Evolutionary conservation across 306 rosid genomes (phyloP).

Genomic region (Sicyos baderoa): DNA sequence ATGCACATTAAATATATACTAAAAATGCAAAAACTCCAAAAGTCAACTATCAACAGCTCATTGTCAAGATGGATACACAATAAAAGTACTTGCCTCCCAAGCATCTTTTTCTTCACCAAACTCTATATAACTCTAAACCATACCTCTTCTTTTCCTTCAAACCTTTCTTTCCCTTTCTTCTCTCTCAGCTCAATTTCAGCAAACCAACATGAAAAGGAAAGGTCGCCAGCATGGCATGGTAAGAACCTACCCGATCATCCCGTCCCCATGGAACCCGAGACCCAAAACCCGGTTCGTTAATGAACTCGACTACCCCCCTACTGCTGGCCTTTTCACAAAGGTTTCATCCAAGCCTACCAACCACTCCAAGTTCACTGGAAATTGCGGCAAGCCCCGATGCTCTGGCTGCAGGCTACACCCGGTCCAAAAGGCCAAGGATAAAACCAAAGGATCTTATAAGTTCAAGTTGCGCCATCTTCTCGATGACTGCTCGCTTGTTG

Average conservation of each 20-base stretch:
- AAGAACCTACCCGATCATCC: conserved; percentile 39
- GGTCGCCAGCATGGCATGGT: conserved; percentile 84
- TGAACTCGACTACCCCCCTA: conserved; percentile 34
- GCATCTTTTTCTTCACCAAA: background rate
- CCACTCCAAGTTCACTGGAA: conserved; percentile 75
- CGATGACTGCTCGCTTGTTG: conserved; percentile 23
- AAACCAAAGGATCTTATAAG: conserved; percentile 53
- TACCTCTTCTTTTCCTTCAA: background rate
- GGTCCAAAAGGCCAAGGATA: conserved; percentile 43
- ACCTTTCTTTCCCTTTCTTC: background rate
- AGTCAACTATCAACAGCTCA: background rate
- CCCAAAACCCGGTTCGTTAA: conserved; percentile 29
- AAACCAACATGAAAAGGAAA: conserved; percentile 53
- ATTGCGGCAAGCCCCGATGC: conserved; percentile 40
- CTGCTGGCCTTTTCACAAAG: conserved; percentile 46
- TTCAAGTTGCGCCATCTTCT: conserved; percentile 21
- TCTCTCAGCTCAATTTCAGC: conserved; percentile 8
- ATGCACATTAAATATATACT: background rate
- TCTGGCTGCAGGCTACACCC: conserved; percentile 43
- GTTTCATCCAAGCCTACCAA: conserved; percentile 63
- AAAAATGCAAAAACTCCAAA: background rate
- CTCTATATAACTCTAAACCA: background rate
- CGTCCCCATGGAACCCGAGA: conserved; percentile 33
- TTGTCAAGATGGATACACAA: background rate
- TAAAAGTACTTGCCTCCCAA: conserved; percentile 43